Percentiles rank a stretch among this genome's conserved stretches.
Conservation (phyloP, 163 green algal species). For the Trebouxiophyceae sp. region DNA sequence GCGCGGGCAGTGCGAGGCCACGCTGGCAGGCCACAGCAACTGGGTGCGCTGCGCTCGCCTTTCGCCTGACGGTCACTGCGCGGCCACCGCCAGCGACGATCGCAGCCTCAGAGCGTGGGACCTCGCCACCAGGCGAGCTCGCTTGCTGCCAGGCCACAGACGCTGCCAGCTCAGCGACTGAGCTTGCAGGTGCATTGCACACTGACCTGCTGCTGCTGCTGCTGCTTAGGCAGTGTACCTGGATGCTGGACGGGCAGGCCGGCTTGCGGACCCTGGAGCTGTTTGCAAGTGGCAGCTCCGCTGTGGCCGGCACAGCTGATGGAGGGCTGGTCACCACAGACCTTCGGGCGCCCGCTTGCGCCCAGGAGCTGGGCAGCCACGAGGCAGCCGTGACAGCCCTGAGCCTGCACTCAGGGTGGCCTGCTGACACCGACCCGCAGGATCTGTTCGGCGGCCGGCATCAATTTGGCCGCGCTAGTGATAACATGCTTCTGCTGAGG, state of each 20-base stretch:
- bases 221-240: not conserved
- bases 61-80: slow-evolving; percentile 65
- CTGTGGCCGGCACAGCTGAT: too few species aligned
- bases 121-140: slow-evolving; percentile 45
- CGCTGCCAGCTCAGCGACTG: slow-evolving; percentile 52
- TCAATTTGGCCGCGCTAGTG: not conserved
- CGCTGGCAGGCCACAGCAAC: slow-evolving; percentile 76
- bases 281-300: too few species aligned
- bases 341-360: too few species aligned
- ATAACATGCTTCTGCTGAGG: not conserved
- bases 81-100: slow-evolving; percentile 73
- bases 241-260: too few species aligned
- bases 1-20: slow-evolving; percentile 69
- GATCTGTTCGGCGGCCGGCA: not conserved
- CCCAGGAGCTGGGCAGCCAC: too few species aligned
- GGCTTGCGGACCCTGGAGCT: too few species aligned
- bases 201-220: not conserved
- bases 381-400: not conserved
- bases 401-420: not conserved
- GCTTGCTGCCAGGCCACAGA: slow-evolving; percentile 21
- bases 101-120: slow-evolving; percentile 75
- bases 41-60: slow-evolving; percentile 72
- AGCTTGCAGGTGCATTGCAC: not conserved
- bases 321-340: too few species aligned
- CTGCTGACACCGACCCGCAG: not conserved